These are phyloP conservation scores for Angophora floribunda DNA, from an alignment of 345 rosid genomes.

Conservation along the genomic window DNA sequence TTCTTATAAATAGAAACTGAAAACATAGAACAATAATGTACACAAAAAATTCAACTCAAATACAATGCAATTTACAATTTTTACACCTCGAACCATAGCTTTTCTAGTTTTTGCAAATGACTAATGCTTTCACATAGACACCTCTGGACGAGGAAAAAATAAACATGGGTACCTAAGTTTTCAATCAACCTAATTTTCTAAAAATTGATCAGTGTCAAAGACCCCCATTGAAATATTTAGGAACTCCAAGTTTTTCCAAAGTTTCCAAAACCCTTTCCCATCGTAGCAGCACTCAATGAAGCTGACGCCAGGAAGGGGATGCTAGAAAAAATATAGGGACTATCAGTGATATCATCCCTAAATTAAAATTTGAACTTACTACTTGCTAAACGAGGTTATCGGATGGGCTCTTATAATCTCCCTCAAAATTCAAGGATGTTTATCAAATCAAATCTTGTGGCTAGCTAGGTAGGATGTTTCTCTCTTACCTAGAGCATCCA, in stretches of 20 bases:
- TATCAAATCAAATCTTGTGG: neutral
- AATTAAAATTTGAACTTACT: neutral
- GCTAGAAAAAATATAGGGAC: neutral
- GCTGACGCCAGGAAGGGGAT: neutral
- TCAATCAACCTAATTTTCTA: neutral
- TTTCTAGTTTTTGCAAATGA: no score
- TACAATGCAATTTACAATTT: no score
- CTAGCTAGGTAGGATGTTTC: neutral
- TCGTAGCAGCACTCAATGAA: neutral
- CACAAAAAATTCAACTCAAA: no score
- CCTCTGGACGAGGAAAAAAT: no score
- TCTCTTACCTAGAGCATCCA: neutral
- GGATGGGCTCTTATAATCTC: no score
- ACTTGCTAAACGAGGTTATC: no score
- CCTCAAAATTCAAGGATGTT: no score
- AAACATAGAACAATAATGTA: no score
- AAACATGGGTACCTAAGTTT: neutral
- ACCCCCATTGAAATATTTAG: neutral
- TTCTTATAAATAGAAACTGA: no score
- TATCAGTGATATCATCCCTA: neutral
- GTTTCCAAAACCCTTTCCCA: neutral
- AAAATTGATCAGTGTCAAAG: no score
- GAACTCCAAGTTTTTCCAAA: neutral
- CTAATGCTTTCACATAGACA: neutral
- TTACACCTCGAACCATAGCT: neutral